Evolutionary conservation across 768 basidiomycete species (phyloP).

Genomic region (Xerocomellus intermedius): DNA sequence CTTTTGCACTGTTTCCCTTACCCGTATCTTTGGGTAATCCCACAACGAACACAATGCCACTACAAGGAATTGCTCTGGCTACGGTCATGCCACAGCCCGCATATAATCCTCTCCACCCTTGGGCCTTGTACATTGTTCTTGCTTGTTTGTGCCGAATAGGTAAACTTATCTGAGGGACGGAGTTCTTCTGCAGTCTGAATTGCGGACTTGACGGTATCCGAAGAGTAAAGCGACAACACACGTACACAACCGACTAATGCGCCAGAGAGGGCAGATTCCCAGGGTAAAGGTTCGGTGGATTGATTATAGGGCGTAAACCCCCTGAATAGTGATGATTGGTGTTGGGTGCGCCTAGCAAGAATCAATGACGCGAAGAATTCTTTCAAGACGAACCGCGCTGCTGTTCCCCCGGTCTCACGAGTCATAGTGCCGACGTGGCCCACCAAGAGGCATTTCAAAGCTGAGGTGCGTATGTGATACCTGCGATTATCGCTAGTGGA

Average conservation of each 20-base stretch:
- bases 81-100: constrained; percentile 89
- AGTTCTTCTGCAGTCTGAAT: constrained; percentile 90
- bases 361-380: constrained; percentile 70
- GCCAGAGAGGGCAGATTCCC: constrained; percentile 79
- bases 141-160: constrained; percentile 28
- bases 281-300: constrained; percentile 38
- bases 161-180: constrained; percentile 38
- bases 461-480: constrained; percentile 44
- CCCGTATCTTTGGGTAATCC: constrained; percentile 50
- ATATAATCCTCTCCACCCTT: constrained; percentile 78
- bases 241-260: constrained; percentile 78
- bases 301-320: not conserved
- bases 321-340: constrained; percentile 4
- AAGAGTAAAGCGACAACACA: constrained; percentile 83
- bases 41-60: constrained; percentile 88
- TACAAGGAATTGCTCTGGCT: constrained; percentile 77
- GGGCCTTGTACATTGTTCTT: constrained; percentile 65
- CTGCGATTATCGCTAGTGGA: constrained; percentile 48
- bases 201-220: constrained; percentile 86
- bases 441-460: constrained; percentile 76
- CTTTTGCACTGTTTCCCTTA: not conserved
- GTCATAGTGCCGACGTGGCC: constrained; percentile 86
- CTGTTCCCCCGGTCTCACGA: constrained; percentile 82
- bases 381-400: constrained; percentile 87
- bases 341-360: constrained; percentile 42